Conservation (phyloP, 2,329 filamentous ascomycete genomes). For the Triangularia verruculosa region DNA sequence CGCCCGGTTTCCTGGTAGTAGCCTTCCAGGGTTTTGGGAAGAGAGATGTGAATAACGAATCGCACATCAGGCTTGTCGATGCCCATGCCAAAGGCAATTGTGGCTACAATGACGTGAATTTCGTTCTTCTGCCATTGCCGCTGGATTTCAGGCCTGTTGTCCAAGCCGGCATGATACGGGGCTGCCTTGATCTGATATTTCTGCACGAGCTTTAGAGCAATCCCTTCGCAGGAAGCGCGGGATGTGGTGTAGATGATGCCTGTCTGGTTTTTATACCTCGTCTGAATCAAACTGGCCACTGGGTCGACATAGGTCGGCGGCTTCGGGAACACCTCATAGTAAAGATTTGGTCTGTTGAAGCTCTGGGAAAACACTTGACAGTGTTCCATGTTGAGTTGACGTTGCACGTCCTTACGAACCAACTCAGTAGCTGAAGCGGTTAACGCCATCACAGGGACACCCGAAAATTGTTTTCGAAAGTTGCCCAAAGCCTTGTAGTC, state of each 20-base stretch:
- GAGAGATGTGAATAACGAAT: slow-evolving; percentile 88
- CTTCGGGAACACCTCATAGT: slow-evolving; percentile 80
- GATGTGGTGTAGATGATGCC: slow-evolving; percentile 95
- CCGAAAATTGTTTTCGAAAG: slow-evolving; percentile 67
- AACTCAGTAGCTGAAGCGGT: slow-evolving; percentile 94
- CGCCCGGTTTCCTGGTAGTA: slow-evolving; percentile 98
- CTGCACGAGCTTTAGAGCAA: slow-evolving; percentile 65
- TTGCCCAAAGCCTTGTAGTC: slow-evolving; percentile 87
- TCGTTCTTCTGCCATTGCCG: slow-evolving; percentile 76
- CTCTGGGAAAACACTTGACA: slow-evolving; percentile 85
- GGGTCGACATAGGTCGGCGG: slow-evolving; percentile 46
- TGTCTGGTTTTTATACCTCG: slow-evolving; percentile 66
- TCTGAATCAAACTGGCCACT: slow-evolving; percentile 63
- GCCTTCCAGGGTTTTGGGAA: slow-evolving; percentile 93
- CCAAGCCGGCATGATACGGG: slow-evolving; percentile 84
- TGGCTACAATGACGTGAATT: slow-evolving; percentile 90
- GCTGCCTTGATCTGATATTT: slow-evolving; percentile 66
- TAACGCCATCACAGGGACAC: slow-evolving; percentile 87
- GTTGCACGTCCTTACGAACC: slow-evolving; percentile 86
- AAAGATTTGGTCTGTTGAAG: slow-evolving; percentile 94
- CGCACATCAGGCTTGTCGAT: slow-evolving; percentile 97
- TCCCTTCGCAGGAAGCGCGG: slow-evolving; percentile 74
- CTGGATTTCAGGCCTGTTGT: slow-evolving; percentile 70
- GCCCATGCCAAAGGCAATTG: slow-evolving; percentile 99
- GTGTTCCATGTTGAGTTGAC: slow-evolving; percentile 78